A percentile compares a stretch with the other conserved stretches of the same genome.
Conservation (phyloP, 176 grass and related monocot genomes). For the Elymus sibiricus region DNA sequence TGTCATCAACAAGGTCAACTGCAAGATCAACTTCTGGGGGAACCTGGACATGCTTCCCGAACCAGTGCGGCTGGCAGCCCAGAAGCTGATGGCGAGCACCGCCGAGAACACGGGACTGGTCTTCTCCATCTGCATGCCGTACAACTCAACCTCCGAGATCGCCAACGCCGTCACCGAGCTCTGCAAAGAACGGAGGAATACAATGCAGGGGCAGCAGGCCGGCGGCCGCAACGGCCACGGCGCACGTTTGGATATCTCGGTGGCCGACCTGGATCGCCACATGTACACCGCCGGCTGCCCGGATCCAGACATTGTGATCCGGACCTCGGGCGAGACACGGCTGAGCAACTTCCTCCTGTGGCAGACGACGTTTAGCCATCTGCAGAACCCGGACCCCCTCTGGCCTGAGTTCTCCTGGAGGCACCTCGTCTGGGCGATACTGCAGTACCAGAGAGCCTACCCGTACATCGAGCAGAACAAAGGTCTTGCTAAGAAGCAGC, state of each 20-base stretch:
- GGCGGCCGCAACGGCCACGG: neutral
- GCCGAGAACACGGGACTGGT: conserved; percentile 58
- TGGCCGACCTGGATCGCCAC: conserved; percentile 54
- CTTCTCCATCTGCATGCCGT: conserved; percentile 75
- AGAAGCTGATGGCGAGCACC: conserved; percentile 58
- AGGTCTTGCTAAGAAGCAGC: conserved; percentile 31
- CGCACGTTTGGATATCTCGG: conserved; percentile 21
- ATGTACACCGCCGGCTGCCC: conserved; percentile 54
- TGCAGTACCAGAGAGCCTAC: conserved; percentile 63
- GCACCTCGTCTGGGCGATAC: conserved; percentile 55
- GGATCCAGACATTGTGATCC: conserved; percentile 73
- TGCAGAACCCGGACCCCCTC: conserved; percentile 57
- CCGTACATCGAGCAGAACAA: conserved; percentile 51
- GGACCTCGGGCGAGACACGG: conserved; percentile 74
- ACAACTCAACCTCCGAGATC: conserved; percentile 81
- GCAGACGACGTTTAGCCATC: conserved; percentile 66
- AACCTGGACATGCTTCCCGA: conserved; percentile 56
- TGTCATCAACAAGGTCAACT: conserved; percentile 52
- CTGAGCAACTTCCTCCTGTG: conserved; percentile 91
- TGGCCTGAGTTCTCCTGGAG: conserved; percentile 77
- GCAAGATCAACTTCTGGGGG: conserved; percentile 83
- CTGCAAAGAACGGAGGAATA: conserved; percentile 37
- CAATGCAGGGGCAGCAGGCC: conserved; percentile 2
- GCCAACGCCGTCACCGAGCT: conserved; percentile 45
- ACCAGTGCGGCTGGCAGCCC: conserved; percentile 42